Evolutionary conservation across 345 rosid species (phyloP), one percentile per base, ranked within the genome.

Genomic region (Salix brachista): DNA sequence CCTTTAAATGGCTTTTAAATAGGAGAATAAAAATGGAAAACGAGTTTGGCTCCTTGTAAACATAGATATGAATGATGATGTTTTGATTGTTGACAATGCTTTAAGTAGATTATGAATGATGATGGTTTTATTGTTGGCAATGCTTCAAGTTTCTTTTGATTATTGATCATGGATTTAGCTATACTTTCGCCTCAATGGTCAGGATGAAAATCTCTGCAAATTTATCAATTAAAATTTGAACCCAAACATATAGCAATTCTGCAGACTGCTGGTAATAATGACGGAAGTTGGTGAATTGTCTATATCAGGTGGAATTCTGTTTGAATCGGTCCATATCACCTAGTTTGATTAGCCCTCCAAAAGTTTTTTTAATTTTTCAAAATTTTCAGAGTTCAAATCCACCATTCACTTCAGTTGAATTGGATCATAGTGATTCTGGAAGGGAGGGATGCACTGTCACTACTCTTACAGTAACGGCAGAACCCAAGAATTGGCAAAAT

Each of bases 361-460:
- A 65, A 39, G 16, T 73, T 80, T 69, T 64, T 73, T 85, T 86
- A 77, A 82, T 79, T 18, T 64, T 67, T 71, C 8, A 56, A 74
- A 73, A 74, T 74, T 91, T 82, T 77, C 94, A 93, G 99, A 96
- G 97, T 89, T 96, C 99, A 72, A 92, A 96, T 85, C 99, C 98
- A 1, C 99, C 98, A 19, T 96, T 94, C 85, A 94, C 99, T 16
- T 96, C 98, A 50, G 92, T 96, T 79, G 99, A 96, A 85, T 84
- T 96, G 90, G 99, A 96, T 85, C 99, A 96, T 84, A 94, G 99
- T 83, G 99, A 96, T 81, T 96, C 99, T 13, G 99, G 99, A 82
- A 91, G 99, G 86, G 98, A 96, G 86, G 97, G 97, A 69, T 96
- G 99, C 91, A 96, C 98, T 32, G 99, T 96, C 74, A 96, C 99